These are phyloP conservation scores for Fragilariopsis cylindrus DNA, from an alignment of 108 stramenopile genomes.

Conservation along the genomic window DNA sequence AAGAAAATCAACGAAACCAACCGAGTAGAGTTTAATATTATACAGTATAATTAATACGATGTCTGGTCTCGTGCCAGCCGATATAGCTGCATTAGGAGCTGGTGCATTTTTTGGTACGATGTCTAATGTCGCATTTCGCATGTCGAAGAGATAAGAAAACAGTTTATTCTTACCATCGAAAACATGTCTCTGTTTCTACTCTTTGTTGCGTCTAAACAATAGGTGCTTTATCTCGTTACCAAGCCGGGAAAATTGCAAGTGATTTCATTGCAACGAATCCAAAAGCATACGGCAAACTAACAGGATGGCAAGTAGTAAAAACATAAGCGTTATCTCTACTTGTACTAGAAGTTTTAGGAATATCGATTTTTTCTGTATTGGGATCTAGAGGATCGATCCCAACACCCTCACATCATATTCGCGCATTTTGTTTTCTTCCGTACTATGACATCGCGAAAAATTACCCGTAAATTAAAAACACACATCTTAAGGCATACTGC, in stretches of 20 bases:
- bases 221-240: conserved; percentile 61
- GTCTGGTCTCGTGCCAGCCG: conserved; percentile 43
- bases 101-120: conserved; percentile 61
- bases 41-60: conserved; percentile 4
- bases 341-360: conserved; percentile 31
- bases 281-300: conserved; percentile 31
- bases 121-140: not conserved
- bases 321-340: not conserved
- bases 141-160: not conserved
- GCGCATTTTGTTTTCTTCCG: no score
- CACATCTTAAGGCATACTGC: conserved; percentile 49
- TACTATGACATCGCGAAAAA: conserved; percentile 5
- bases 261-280: conserved; percentile 65
- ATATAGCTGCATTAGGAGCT: conserved; percentile 57
- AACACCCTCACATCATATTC: conserved; percentile 55
- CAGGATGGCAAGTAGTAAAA: conserved; percentile 27
- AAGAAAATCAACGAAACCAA: no score
- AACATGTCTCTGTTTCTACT: not conserved
- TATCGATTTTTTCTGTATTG: conserved; percentile 17
- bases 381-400: conserved; percentile 51
- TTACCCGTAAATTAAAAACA: conserved; percentile 14
- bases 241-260: conserved; percentile 57
- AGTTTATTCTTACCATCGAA: not conserved
- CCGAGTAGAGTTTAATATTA: no score
- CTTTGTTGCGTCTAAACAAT: not conserved